These are phyloP conservation scores for Parathielavia appendiculata DNA, from an alignment of 495 filamentous ascomycete species.

Conservation along the genomic window DNA sequence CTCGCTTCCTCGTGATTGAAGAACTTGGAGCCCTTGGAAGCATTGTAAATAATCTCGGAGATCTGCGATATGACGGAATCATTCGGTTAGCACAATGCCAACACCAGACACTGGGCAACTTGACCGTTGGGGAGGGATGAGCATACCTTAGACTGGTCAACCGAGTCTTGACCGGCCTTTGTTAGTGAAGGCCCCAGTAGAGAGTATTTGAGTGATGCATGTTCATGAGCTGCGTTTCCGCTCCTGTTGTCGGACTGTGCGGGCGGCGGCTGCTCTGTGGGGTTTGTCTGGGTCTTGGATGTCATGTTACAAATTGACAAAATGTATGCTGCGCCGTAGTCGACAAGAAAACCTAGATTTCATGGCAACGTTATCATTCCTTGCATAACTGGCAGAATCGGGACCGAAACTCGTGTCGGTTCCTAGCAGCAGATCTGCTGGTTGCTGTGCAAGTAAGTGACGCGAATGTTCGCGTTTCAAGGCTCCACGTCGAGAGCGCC, in stretches of 20 bases:
- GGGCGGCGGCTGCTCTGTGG: not conserved
- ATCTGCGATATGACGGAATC: slow-evolving; percentile 44
- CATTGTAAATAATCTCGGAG: slow-evolving; percentile 96
- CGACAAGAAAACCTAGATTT: not conserved
- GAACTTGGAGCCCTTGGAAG: slow-evolving; percentile 93
- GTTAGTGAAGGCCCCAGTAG: slow-evolving; percentile 90
- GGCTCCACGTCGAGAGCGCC: slow-evolving; percentile 18
- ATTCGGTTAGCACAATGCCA: not conserved
- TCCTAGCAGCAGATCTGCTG: not conserved
- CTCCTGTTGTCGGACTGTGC: not conserved
- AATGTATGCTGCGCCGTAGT: not conserved
- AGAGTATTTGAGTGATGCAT: slow-evolving; percentile 52
- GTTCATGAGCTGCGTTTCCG: slow-evolving; percentile 17
- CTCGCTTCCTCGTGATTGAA: slow-evolving; percentile 85
- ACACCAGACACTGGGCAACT: too few species aligned
- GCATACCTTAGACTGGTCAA: slow-evolving; percentile 80
- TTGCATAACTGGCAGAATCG: not conserved
- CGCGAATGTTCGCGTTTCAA: slow-evolving; percentile 9
- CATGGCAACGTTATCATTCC: not conserved
- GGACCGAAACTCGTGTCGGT: not conserved
- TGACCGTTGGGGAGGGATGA: not conserved
- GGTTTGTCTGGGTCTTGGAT: not conserved
- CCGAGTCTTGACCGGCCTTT: slow-evolving; percentile 88
- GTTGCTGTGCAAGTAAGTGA: too few species aligned
- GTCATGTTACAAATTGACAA: not conserved